These are phyloP conservation scores for Begonia fuchsioides DNA, from an alignment of 306 rosid genomes.

Conservation along the genomic window DNA sequence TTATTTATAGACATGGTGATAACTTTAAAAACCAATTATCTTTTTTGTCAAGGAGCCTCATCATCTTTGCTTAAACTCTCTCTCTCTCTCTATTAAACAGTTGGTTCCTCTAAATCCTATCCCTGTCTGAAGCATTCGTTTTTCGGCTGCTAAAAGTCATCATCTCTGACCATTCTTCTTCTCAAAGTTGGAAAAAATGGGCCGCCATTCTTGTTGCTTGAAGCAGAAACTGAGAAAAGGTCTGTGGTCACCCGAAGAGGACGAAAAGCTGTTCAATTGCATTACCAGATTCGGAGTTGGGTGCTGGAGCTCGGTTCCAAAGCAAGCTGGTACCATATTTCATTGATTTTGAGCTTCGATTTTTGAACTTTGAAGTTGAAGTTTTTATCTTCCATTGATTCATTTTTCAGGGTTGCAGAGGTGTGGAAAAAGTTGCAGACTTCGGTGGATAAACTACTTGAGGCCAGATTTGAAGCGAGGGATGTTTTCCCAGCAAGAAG, in stretches of 20 bases:
- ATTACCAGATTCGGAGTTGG: constrained; percentile 83
- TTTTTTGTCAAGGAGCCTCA: constrained; percentile 52
- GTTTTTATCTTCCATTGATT: neutral
- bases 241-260: constrained; percentile 95
- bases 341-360: neutral
- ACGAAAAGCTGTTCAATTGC: constrained; percentile 79
- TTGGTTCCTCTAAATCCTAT: neutral
- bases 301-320: constrained; percentile 96
- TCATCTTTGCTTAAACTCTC: constrained; percentile 89
- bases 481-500: constrained; percentile 81
- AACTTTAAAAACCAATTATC: constrained; percentile 74
- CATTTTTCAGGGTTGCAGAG: constrained; percentile 52
- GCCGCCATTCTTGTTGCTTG: constrained; percentile 79
- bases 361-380: neutral
- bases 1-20: constrained; percentile 27
- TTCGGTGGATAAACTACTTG: constrained; percentile 85
- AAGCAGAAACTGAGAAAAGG: constrained; percentile 86
- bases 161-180: neutral
- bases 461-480: constrained; percentile 95
- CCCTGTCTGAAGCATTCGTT: constrained; percentile 5
- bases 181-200: constrained; percentile 25
- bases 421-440: constrained; percentile 89
- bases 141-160: no score
- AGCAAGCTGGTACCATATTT: constrained; percentile 52
- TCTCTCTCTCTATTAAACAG: constrained; percentile 28